These are phyloP conservation scores for Hibiscus syriacus DNA, from an alignment of 345 rosid species.

Conservation along the genomic window DNA sequence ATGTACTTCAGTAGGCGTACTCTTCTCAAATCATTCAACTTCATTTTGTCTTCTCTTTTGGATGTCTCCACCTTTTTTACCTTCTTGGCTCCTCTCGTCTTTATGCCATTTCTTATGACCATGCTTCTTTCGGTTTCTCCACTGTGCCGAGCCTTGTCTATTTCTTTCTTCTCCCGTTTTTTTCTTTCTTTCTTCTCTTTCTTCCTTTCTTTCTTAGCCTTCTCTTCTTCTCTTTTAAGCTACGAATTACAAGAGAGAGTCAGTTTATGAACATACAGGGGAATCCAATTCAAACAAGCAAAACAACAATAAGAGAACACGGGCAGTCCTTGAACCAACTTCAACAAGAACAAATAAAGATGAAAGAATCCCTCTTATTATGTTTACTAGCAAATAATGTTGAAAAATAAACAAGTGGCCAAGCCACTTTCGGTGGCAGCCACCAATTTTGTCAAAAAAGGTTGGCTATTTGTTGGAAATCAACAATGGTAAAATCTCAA, in stretches of 20 bases:
- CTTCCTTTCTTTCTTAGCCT: constrained; percentile 25
- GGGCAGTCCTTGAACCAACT: background rate
- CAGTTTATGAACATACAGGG: constrained; percentile 11
- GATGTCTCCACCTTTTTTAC: constrained; percentile 21
- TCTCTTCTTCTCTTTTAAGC: constrained; percentile 33
- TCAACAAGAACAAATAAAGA: background rate
- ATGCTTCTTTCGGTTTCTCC: constrained; percentile 24
- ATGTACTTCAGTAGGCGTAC: constrained; percentile 55
- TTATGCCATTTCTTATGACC: constrained; percentile 29
- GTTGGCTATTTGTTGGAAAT: no score
- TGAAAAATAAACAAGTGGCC: no score
- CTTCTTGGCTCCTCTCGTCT: constrained; percentile 21
- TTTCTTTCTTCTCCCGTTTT: constrained; percentile 24
- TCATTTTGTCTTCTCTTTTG: constrained; percentile 25
- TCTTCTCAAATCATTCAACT: constrained; percentile 35
- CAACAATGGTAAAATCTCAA: no score
- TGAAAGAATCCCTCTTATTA: background rate
- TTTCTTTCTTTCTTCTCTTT: constrained; percentile 15
- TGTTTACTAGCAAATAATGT: background rate
- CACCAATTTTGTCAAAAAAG: no score
- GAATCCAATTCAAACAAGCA: background rate
- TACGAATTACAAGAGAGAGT: constrained; percentile 15
- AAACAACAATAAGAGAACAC: background rate
- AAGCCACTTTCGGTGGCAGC: no score
- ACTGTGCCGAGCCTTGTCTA: constrained; percentile 18